A percentile compares a stretch with the other conserved stretches of the same genome.
These are phyloP conservation scores for Dacryopinax primogenitus DNA, from an alignment of 768 basidiomycete genomes.

Conservation along the genomic window DNA sequence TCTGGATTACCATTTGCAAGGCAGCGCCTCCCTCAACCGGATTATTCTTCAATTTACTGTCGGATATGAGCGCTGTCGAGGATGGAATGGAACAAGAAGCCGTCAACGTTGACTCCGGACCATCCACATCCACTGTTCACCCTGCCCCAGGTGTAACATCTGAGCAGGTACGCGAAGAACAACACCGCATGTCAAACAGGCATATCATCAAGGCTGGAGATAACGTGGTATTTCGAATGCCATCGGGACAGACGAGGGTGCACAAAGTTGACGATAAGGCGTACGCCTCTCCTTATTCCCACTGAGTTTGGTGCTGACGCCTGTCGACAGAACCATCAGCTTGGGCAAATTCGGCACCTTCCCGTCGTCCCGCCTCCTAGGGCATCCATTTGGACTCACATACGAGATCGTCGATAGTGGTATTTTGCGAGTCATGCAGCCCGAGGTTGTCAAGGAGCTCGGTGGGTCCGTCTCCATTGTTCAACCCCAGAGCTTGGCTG, in stretches of 20 bases:
- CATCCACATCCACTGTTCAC: too few relatives aligned
- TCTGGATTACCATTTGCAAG: too few relatives aligned
- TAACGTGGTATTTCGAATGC: not conserved
- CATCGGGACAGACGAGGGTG: not conserved
- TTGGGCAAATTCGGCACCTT: slow-evolving; percentile 84
- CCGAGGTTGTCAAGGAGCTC: slow-evolving; percentile 60
- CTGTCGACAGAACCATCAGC: slow-evolving; percentile 42
- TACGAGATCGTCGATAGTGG: slow-evolving; percentile 67
- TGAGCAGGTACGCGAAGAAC: too few relatives aligned
- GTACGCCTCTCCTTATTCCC: not conserved
- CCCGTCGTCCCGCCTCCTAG: slow-evolving; percentile 59
- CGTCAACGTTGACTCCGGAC: too few relatives aligned
- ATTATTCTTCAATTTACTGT: too few relatives aligned
- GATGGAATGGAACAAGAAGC: too few relatives aligned
- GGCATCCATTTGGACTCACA: slow-evolving; percentile 73
- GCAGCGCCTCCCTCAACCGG: too few relatives aligned
- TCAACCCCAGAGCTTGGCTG: too few relatives aligned
- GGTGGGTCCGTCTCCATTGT: slow-evolving; percentile 41
- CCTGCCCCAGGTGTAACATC: too few relatives aligned
- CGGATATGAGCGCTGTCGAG: too few relatives aligned
- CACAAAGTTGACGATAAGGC: not conserved
- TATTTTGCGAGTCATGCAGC: slow-evolving; percentile 48
- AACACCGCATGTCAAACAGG: not conserved
- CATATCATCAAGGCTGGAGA: not conserved
- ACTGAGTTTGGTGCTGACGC: not conserved